phyloP scores from a whole-genome alignment of 2,329 filamentous ascomycete species.

The Colletotrichum eremochloae region DNA sequence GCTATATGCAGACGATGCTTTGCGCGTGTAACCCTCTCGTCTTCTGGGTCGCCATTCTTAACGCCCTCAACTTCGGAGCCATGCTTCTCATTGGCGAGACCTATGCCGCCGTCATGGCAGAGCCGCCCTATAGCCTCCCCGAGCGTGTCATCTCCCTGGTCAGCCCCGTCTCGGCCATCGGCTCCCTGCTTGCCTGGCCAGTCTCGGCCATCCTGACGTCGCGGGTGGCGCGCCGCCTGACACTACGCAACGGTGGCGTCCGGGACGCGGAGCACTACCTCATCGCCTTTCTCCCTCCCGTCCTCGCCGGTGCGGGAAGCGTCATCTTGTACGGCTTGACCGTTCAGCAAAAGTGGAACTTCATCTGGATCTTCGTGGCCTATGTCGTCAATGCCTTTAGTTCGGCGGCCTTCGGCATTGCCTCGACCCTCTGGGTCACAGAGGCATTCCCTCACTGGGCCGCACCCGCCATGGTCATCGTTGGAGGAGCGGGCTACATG shows the following conservation, averaged over 20 bases:
- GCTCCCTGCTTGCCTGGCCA: conserved; percentile 42
- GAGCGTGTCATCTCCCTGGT: conserved; percentile 37
- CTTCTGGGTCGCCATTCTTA: conserved; percentile 46
- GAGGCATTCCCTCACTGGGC: conserved; percentile 48
- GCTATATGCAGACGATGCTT: conserved; percentile 45
- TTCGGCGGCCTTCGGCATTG: conserved; percentile 43
- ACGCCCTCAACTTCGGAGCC: conserved; percentile 46
- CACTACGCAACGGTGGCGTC: conserved; percentile 45
- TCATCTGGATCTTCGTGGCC: conserved; percentile 36
- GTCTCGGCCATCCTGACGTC: conserved; percentile 41
- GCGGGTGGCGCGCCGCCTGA: conserved; percentile 44
- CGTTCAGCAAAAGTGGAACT: conserved; percentile 41
- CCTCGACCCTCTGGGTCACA: conserved; percentile 46
- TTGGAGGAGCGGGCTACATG: conserved; percentile 39
- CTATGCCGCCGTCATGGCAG: conserved; percentile 41
- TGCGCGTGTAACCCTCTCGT: conserved; percentile 48
- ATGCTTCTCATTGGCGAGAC: conserved; percentile 46
- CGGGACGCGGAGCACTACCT: conserved; percentile 48
- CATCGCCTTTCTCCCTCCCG: conserved; percentile 44
- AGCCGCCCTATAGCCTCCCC: conserved; percentile 41
- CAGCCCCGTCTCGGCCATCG: conserved; percentile 31
- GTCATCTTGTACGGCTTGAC: conserved; percentile 44
- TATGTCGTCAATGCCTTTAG: conserved; percentile 44
- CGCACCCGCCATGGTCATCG: conserved; percentile 42
- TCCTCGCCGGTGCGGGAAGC: conserved; percentile 42